Percentiles rank a stretch among this genome's conserved stretches.
Conservation (phyloP, 106 monocot genomes). For the Phalaenopsis equestris region DNA sequence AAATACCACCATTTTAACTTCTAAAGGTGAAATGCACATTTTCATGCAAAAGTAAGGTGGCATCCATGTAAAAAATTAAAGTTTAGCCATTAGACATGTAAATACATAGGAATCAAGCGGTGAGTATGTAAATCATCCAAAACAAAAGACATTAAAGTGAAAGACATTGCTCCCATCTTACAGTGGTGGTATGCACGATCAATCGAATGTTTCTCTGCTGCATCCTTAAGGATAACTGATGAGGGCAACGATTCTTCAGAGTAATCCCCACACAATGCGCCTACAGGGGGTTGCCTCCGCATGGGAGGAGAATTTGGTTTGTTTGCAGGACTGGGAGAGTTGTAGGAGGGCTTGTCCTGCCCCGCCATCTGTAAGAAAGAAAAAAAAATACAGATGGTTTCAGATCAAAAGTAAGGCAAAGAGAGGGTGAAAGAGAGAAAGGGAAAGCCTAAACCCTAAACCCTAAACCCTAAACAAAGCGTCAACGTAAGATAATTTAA, state of each 20-base stretch:
- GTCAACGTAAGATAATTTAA: too few species aligned
- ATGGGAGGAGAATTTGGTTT: slow-evolving; percentile 12
- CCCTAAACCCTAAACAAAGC: too few species aligned
- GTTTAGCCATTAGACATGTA: too few species aligned
- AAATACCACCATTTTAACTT: too few species aligned
- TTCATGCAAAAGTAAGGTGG: too few species aligned
- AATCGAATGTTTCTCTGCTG: background rate
- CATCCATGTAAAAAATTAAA: too few species aligned
- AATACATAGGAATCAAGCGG: too few species aligned
- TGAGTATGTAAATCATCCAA: too few species aligned
- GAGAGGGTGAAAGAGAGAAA: too few species aligned
- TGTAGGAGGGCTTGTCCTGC: slow-evolving; percentile 51
- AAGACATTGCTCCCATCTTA: background rate
- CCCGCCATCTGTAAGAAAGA: slow-evolving; percentile 45
- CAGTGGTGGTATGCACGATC: background rate
- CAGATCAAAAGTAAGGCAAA: background rate
- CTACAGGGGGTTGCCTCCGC: background rate
- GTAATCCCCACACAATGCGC: background rate
- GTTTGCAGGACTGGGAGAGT: slow-evolving; percentile 19
- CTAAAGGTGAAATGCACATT: too few species aligned
- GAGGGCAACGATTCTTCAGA: background rate
- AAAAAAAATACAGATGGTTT: background rate
- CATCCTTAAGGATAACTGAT: background rate
- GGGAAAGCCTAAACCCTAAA: too few species aligned
- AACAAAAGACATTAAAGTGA: background rate